Evolutionary conservation across 2,329 filamentous ascomycete species (phyloP), one percentile per base, ranked within the genome.

Genomic region (Acephala macrosclerotiorum): DNA sequence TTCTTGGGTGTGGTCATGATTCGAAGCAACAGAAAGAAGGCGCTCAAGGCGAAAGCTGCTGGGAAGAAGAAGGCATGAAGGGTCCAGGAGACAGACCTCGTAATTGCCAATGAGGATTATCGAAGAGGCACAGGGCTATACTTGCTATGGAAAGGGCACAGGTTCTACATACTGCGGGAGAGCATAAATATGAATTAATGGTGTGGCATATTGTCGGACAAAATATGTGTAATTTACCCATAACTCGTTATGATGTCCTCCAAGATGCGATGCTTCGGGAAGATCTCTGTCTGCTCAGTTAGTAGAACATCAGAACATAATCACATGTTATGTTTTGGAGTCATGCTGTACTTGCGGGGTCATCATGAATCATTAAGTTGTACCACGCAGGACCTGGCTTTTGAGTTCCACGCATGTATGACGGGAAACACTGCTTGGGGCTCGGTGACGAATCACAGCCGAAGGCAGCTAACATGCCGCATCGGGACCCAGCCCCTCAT

Each of bases 1-100:
- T 99, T 99, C 85, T 86, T 99, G 73, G 91, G 92, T 75, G 90
- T 97, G 77, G 95, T 99, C 77, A 99, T 99, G 96, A 98, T 99
- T 82, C 89, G 93, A 79, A 98, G 95, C 86, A 97, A 97, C 85
- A 87, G 91, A 79, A 98, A 98, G 89, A 97, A 96, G 88, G 93
- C 93, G 9, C 90, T 93, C 73, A 99, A 98, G 87, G 91, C 91
- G 70, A 94, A 94, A 81, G 91, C 91, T 64, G 90, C 91, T 22
- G 83, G 84, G 47, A 93, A 93, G 85, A 97, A 97, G 89, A 96
- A 96, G 89, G 88, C 90, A 67, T 93, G 85, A 83, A 29, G 35
- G 18, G 25, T 14, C 47, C 22, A 22, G 18, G 35, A 18, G 20
- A 18, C 14, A 12, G 51, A 26, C 3, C 4, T 22, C 45, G 45